Evolutionary conservation across 2,329 filamentous ascomycete genomes (phyloP).

Genomic region (Botryosphaeria agaves): DNA sequence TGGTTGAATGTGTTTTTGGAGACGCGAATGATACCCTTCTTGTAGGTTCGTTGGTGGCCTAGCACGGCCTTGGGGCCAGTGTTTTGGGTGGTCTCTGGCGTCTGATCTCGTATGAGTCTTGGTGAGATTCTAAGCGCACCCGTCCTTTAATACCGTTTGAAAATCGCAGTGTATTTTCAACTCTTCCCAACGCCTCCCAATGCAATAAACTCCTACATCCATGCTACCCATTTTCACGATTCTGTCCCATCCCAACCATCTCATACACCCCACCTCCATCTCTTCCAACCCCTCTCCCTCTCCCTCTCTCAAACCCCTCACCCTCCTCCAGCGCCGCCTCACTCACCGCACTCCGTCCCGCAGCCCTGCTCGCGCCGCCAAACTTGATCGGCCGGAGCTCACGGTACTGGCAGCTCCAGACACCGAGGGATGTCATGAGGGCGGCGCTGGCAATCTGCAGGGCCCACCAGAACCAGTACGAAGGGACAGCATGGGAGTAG

Average conservation of each 20-base stretch:
- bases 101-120: too few species aligned
- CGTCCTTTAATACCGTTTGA: too few species aligned
- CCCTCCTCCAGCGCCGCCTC: constrained; percentile 6
- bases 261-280: constrained; percentile 31
- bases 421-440: constrained; percentile 53
- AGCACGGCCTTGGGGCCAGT: too few species aligned
- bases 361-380: constrained; percentile 34
- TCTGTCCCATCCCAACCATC: constrained; percentile 26
- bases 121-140: too few species aligned
- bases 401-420: constrained; percentile 83
- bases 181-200: constrained; percentile 11
- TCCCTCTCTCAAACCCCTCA: constrained; percentile 20
- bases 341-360: not conserved
- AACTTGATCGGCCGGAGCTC: constrained; percentile 83
- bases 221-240: constrained; percentile 16
- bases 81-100: too few species aligned
- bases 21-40: too few species aligned
- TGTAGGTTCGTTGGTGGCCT: not conserved
- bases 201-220: constrained; percentile 8
- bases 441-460: constrained; percentile 42
- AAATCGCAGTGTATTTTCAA: constrained; percentile 1
- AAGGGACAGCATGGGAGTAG: constrained; percentile 61
- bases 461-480: constrained; percentile 74
- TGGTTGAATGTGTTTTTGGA: too few species aligned
- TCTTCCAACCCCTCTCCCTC: constrained; percentile 21